Base-by-base conservation (phyloP, 805 yeast species). In the Yarrowia bubula region DNA sequence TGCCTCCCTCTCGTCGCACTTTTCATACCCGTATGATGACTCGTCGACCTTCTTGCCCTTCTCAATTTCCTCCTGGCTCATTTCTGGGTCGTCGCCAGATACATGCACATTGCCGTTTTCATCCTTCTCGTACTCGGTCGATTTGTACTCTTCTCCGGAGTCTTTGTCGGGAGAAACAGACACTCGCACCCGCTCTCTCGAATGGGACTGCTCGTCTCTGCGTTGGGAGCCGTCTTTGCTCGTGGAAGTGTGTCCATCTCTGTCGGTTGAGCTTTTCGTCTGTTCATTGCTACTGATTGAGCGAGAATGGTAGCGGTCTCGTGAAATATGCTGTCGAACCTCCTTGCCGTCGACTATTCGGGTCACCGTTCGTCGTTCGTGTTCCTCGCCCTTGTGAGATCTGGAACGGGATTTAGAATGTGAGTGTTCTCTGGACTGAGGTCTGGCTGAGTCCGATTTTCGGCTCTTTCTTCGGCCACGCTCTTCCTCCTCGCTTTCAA, bases 361-460 rank as follows among this genome's bases (percentile, higher is more conserved):
- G 15, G 22, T 55, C 15, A 55, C 31, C 2, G 47, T 41, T 2
- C 61, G 31, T 6, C 18, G 61, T 8, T 55, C 61, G 14, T 55
- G 61, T 11, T 55, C 47, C 33, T 55, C 47, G 5, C 38, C 61
- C 33, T 28, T 28, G 31, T 41, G 47, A 0, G 61, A 55, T 55
- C 61, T 39, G 1, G 61, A 55, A 3, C 61, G 61, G 7, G 61
- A 55, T 6, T 55, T 55, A 28, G 61, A 55, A 17, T 41, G 47
- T 8, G 61, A 55, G 15, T 41, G 61, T 31, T 51, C 60, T 28
- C 60, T 10, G 22, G 60, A 51, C 44, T 39, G 38, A 9, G 35
- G 14, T 3, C 60, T 18, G 2, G 60, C 14, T 7, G 43, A 6
- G 5, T 44, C 8, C 6, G 44, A 9, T 6, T 33, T 18, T 6